phyloP scores from a whole-genome alignment of 352 stramenopile species.

The Globisporangium middletonii region DNA sequence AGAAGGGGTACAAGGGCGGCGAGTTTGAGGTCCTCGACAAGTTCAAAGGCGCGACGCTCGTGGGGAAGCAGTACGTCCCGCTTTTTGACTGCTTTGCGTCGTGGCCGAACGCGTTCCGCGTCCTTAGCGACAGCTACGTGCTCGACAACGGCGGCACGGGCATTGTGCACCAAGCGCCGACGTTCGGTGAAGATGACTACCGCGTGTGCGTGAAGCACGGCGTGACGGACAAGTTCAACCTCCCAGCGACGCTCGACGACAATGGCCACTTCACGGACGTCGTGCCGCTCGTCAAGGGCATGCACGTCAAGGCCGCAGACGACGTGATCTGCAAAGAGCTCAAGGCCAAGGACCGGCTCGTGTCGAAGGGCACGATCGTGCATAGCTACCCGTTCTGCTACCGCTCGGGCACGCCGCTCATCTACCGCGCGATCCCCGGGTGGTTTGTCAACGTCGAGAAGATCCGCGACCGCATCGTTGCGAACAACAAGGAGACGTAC shows the following conservation, averaged over 20 bases:
- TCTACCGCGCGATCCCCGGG: constrained; percentile 98
- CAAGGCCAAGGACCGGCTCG: constrained; percentile 92
- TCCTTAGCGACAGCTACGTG: constrained; percentile 98
- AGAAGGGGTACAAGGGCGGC: constrained; percentile 95
- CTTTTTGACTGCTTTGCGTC: constrained; percentile 95
- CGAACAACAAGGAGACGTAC: constrained; percentile 85
- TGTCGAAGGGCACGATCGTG: constrained; percentile 95
- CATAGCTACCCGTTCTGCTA: constrained; percentile 99
- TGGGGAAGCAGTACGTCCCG: constrained; percentile 95
- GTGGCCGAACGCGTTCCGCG: constrained; percentile 90
- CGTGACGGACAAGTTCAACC: constrained; percentile 92
- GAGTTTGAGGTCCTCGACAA: constrained; percentile 90
- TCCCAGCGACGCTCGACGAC: constrained; percentile 97
- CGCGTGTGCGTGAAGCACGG: constrained; percentile 95
- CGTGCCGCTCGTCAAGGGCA: constrained; percentile 90
- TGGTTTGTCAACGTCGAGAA: constrained; percentile 99
- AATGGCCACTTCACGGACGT: constrained; percentile 94
- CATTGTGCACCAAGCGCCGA: constrained; percentile 98
- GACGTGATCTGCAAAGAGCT: constrained; percentile 94
- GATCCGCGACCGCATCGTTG: constrained; percentile 94
- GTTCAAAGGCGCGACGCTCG: constrained; percentile 90
- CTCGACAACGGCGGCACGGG: constrained; percentile 95
- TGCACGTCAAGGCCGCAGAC: constrained; percentile 99
- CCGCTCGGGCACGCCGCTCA: constrained; percentile 98
- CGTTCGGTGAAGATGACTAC: constrained; percentile 99